These are phyloP conservation scores for Penicillium polonicum DNA, from an alignment of 2,329 filamentous ascomycete species.

Conservation along the genomic window DNA sequence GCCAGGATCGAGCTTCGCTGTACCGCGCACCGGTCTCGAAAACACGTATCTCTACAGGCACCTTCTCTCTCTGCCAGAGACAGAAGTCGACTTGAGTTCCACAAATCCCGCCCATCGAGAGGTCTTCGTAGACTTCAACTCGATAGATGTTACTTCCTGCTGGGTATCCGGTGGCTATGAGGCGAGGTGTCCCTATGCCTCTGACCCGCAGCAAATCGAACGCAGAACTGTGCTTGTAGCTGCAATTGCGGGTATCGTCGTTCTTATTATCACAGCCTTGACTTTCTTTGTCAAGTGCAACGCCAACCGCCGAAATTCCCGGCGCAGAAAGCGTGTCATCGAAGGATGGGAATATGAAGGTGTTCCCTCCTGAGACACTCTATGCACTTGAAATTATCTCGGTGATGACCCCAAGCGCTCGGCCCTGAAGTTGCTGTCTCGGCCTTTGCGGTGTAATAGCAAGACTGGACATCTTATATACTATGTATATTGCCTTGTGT, in stretches of 20 bases:
- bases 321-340: conserved; percentile 51
- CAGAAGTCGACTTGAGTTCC: conserved; percentile 27
- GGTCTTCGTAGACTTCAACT: conserved; percentile 63
- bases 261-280: conserved; percentile 59
- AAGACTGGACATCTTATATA: not conserved
- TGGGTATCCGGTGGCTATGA: conserved; percentile 60
- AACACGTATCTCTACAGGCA: conserved; percentile 58
- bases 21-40: conserved; percentile 62
- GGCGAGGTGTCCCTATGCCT: conserved; percentile 58
- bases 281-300: conserved; percentile 66
- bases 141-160: conserved; percentile 55
- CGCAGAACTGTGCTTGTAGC: conserved; percentile 58
- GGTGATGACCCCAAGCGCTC: not conserved
- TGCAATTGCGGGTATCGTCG: conserved; percentile 61
- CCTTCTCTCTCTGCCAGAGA: conserved; percentile 32
- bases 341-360: conserved; percentile 67
- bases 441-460: not conserved
- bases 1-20: conserved; percentile 50
- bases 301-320: conserved; percentile 56
- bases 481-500: not conserved
- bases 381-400: not conserved
- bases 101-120: conserved; percentile 31
- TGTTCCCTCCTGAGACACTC: conserved; percentile 51
- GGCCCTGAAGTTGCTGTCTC: not conserved
- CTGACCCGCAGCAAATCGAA: conserved; percentile 44